Evolutionary conservation across 208 protist species (phyloP).

Genomic region (Crithidia mellificae): DNA sequence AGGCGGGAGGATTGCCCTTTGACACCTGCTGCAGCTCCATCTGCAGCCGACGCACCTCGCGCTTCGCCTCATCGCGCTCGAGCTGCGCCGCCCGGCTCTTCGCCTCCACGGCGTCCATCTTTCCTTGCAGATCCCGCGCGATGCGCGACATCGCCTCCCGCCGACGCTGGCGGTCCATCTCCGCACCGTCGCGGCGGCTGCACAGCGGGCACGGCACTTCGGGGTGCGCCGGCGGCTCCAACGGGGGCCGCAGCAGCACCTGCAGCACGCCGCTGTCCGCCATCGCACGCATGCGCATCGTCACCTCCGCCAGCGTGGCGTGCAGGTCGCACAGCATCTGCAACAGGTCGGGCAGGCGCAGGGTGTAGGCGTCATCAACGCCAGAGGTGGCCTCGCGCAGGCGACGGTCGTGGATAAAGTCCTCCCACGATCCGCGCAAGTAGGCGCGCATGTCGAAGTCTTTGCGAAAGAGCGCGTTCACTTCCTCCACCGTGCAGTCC

Average conservation of each 20-base stretch:
- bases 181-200: slow-evolving; percentile 56
- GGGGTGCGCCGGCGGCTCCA: slow-evolving; percentile 66
- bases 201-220: slow-evolving; percentile 76
- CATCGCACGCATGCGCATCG: slow-evolving; percentile 67
- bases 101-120: slow-evolving; percentile 66
- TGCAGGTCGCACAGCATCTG: slow-evolving; percentile 78
- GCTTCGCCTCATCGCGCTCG: slow-evolving; percentile 64
- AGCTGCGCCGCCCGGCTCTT: slow-evolving; percentile 73
- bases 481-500: slow-evolving; percentile 79
- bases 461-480: slow-evolving; percentile 73
- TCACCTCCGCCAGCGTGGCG: slow-evolving; percentile 68
- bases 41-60: slow-evolving; percentile 48
- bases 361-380: slow-evolving; percentile 30
- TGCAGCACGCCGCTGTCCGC: slow-evolving; percentile 58
- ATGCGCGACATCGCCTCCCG: slow-evolving; percentile 73
- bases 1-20: slow-evolving; percentile 1
- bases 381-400: slow-evolving; percentile 7
- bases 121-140: slow-evolving; percentile 68
- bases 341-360: slow-evolving; percentile 54
- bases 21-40: slow-evolving; percentile 47
- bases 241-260: slow-evolving; percentile 54
- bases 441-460: slow-evolving; percentile 79
- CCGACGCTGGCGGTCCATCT: slow-evolving; percentile 49
- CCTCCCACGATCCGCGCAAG: slow-evolving; percentile 48
- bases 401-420: slow-evolving; percentile 16